phyloP scores from a whole-genome alignment of 352 stramenopile species.

The Phytopythium chamaehyphon region DNA sequence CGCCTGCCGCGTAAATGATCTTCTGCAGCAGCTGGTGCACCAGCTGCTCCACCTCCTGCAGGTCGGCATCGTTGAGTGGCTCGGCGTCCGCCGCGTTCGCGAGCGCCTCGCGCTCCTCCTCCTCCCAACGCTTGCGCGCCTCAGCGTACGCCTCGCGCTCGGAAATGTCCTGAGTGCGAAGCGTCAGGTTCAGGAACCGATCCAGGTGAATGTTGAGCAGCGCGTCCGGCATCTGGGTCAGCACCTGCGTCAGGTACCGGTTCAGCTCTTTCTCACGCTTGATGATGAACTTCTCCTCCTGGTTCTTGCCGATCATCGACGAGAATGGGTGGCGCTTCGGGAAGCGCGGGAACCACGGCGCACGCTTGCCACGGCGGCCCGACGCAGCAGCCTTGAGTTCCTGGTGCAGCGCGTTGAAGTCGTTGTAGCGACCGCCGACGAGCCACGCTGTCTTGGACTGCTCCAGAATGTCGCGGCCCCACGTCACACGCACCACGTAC shows the following conservation, averaged over 20 bases:
- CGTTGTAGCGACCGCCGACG: constrained; percentile 85
- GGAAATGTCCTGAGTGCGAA: constrained; percentile 84
- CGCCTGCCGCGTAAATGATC: constrained; percentile 84
- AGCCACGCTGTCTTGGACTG: constrained; percentile 88
- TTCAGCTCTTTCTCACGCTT: constrained; percentile 90
- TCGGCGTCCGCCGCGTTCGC: constrained; percentile 81
- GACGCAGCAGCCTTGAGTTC: constrained; percentile 85
- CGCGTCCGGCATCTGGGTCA: constrained; percentile 88
- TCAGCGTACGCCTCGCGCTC: constrained; percentile 87
- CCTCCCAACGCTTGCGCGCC: constrained; percentile 83
- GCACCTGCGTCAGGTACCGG: constrained; percentile 89
- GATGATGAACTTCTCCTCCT: constrained; percentile 90
- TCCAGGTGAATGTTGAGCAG: constrained; percentile 88
- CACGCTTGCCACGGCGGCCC: constrained; percentile 78
- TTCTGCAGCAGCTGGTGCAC: constrained; percentile 87
- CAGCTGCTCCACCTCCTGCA: constrained; percentile 87
- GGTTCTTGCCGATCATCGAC: constrained; percentile 89
- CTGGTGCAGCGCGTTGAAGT: constrained; percentile 88
- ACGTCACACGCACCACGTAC: constrained; percentile 85
- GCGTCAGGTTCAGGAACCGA: constrained; percentile 85
- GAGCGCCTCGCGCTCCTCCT: constrained; percentile 84
- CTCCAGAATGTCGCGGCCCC: constrained; percentile 85
- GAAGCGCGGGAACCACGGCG: constrained; percentile 88
- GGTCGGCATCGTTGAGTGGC: constrained; percentile 82
- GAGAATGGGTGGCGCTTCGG: constrained; percentile 89